Evolutionary conservation across 495 filamentous ascomycete genomes (phyloP), one percentile per base, ranked within the genome.

Genomic region (Hyaloscypha hepaticicola): DNA sequence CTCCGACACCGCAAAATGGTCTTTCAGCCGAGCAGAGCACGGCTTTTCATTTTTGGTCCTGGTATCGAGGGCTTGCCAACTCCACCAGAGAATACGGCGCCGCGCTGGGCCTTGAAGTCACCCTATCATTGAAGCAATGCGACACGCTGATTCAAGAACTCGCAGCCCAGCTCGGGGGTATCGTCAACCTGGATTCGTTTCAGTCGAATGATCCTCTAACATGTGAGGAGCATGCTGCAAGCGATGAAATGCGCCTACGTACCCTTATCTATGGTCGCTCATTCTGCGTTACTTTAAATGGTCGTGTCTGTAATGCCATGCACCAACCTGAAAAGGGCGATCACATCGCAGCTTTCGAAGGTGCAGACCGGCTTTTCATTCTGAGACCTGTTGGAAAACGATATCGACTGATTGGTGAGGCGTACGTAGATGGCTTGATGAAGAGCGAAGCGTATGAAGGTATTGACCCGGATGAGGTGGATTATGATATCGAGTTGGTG

Each of bases 331-430:
- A 25, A 26, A 16, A 62, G 26, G 60, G 49, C 24, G 60, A 62
- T 16, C 4, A 21, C 3, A 24, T 62, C 5, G 60, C 48, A 0
- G 34, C 27, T 52, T 31, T 62, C 12, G 25, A 48, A 38, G 60
- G 60, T 21, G 9, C 21, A 27, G 50, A 62, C 4, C 5, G 38
- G 34, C 29, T 50, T 1, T 62, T 22, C 7, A 34, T 62, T 16
- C 49, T 62, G 21, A 12, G 60, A 16, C 48, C 31, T 6, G 49
- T 24, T 22, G 60, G 50, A 19, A 27, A 62, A 3, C 29, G 28
- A 49, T 62, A 55, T 38, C 25, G 29, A n/a, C 29, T 50, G 14
- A 29, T 62, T 22, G 60, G 60, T 12, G 60, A 62, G 21, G 60
- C 60, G 11, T 45, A 45, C 19, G 38, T 45, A 16, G 38, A 45